These are phyloP conservation scores for Boletus rufocinnamomeus DNA, from an alignment of 768 basidiomycete genomes.

Conservation along the genomic window DNA sequence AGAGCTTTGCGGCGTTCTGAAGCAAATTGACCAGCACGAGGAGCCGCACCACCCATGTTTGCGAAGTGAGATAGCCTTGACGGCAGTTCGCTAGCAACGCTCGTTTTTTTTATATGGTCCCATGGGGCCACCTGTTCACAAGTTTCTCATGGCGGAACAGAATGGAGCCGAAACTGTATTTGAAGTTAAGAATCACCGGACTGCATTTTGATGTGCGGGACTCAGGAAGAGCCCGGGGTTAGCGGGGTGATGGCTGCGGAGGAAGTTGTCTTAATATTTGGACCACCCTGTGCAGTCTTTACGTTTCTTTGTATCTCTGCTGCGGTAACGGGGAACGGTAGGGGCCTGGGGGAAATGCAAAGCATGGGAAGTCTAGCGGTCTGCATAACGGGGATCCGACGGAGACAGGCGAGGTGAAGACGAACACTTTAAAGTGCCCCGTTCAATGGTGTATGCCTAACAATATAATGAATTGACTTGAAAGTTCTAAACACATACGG, in stretches of 20 bases:
- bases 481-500: background rate
- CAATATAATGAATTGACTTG: background rate
- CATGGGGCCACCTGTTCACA: background rate
- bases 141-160: conserved; percentile 2
- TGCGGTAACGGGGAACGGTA: background rate
- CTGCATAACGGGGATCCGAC: background rate
- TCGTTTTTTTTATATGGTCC: conserved; percentile 1
- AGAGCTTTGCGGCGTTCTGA: conserved; percentile 53
- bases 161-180: background rate
- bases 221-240: background rate
- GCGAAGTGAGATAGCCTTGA: background rate
- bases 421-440: background rate
- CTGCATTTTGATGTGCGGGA: background rate
- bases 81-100: background rate
- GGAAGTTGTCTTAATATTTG: background rate
- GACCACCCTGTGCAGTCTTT: background rate
- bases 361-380: background rate
- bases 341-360: background rate
- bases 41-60: conserved; percentile 48
- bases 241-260: background rate
- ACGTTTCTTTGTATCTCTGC: background rate
- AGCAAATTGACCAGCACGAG: conserved; percentile 32
- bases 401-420: background rate
- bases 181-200: background rate
- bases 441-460: background rate